Conservation (phyloP, 352 stramenopile genomes). For the Phytophthora pinifolia region DNA sequence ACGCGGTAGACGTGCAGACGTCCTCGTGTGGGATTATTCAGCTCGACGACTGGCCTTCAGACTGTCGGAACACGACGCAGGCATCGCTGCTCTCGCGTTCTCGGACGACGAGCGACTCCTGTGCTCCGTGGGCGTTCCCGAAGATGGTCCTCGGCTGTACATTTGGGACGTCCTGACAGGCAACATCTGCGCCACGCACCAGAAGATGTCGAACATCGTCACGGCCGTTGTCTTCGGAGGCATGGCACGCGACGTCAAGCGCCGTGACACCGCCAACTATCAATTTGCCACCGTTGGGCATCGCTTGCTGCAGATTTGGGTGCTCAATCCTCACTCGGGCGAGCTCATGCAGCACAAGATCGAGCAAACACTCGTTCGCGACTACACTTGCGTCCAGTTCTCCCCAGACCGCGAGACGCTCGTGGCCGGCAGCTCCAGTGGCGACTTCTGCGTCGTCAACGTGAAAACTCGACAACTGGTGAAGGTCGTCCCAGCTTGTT, state of each 20-base stretch:
- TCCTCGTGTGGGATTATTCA: slow-evolving; percentile 90
- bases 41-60: slow-evolving; percentile 71
- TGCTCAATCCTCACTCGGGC: slow-evolving; percentile 82
- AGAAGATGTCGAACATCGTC: slow-evolving; percentile 65
- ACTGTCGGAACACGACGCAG: slow-evolving; percentile 90
- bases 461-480: slow-evolving; percentile 73
- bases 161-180: slow-evolving; percentile 91
- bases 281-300: slow-evolving; percentile 83
- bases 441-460: slow-evolving; percentile 83
- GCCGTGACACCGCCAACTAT: slow-evolving; percentile 85
- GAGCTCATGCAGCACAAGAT: slow-evolving; percentile 73
- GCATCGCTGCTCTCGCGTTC: slow-evolving; percentile 87
- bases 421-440: slow-evolving; percentile 84
- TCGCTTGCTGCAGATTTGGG: slow-evolving; percentile 82
- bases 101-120: slow-evolving; percentile 91
- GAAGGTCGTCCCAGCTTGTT: slow-evolving; percentile 77
- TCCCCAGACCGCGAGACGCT: slow-evolving; percentile 79
- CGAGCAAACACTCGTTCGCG: slow-evolving; percentile 70
- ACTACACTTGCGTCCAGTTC: slow-evolving; percentile 88
- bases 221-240: slow-evolving; percentile 77
- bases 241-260: slow-evolving; percentile 90
- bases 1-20: slow-evolving; percentile 73
- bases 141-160: slow-evolving; percentile 84
- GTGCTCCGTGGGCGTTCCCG: slow-evolving; percentile 67
- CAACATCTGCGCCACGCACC: slow-evolving; percentile 84